A percentile compares a stretch with the other conserved stretches of the same genome.
phyloP scores from a whole-genome alignment of 345 rosid genomes.

The Heritiera littoralis region DNA sequence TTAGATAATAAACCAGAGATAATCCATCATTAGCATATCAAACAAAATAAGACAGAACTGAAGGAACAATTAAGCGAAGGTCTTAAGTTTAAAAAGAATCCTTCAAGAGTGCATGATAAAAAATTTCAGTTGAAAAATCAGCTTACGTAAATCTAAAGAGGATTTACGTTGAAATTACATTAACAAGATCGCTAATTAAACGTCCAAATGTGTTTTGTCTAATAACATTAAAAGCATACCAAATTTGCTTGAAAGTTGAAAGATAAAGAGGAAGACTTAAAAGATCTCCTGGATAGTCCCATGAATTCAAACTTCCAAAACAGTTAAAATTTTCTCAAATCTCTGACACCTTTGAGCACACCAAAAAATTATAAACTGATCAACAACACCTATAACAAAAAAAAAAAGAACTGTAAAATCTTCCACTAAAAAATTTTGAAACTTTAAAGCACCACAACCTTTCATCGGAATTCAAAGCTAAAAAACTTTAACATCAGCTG shows the following conservation, averaged over 20 bases:
- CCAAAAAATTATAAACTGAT: not conserved
- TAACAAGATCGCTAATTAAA: too few species aligned
- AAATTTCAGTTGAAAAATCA: too few species aligned
- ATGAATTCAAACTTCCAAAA: not conserved
- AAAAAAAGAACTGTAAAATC: not conserved
- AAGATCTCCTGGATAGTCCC: not conserved
- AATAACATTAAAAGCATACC: too few species aligned
- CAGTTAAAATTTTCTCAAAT: not conserved
- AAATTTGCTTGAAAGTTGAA: too few species aligned
- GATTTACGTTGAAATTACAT: too few species aligned
- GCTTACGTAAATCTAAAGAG: too few species aligned
- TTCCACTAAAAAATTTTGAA: not conserved
- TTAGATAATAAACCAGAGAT: not conserved
- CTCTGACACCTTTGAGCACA: not conserved
- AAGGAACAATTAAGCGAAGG: too few species aligned
- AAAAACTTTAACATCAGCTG: not conserved
- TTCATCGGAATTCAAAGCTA: not conserved
- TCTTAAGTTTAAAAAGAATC: too few species aligned
- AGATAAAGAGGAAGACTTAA: too few species aligned
- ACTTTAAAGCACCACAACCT: not conserved
- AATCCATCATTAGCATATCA: not conserved
- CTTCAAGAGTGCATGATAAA: too few species aligned
- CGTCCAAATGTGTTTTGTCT: too few species aligned
- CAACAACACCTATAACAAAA: not conserved
- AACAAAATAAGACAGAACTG: not conserved